Percentiles rank a stretch among this genome's conserved stretches.
Evolutionary conservation across 2,329 filamentous ascomycete species (phyloP).

Genomic region (Scytalidium sp.): DNA sequence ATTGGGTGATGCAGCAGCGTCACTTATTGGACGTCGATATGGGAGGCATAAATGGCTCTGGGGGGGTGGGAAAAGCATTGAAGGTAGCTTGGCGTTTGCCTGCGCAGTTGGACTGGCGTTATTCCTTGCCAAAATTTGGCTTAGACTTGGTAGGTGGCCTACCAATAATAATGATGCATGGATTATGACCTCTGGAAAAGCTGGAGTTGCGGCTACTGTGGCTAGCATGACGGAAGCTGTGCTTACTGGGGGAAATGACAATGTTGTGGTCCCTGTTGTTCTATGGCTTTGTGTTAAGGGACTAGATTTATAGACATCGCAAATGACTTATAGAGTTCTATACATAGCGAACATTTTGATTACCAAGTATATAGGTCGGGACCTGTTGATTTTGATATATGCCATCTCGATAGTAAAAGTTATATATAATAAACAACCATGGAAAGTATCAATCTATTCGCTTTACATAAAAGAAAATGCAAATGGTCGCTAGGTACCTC

Average conservation of each 20-base stretch:
- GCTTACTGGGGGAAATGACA: conserved; percentile 95
- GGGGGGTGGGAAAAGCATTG: conserved; percentile 93
- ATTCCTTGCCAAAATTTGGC: conserved; percentile 67
- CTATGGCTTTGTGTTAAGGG: conserved; percentile 91
- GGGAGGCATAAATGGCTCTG: conserved; percentile 91
- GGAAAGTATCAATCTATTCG: no score
- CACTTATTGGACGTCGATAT: conserved; percentile 81
- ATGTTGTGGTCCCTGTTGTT: conserved; percentile 91
- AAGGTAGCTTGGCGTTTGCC: conserved; percentile 82
- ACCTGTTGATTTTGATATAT: no score
- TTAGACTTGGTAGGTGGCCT: conserved; percentile 74
- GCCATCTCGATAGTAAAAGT: no score
- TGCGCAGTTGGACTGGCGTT: conserved; percentile 75
- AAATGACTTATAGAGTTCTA: not conserved
- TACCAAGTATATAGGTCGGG: no score
- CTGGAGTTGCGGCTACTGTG: conserved; percentile 68
- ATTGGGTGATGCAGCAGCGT: conserved; percentile 90
- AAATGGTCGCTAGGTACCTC: no score
- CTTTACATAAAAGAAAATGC: no score
- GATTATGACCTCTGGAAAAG: conserved; percentile 67
- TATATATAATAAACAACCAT: no score
- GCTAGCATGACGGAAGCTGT: conserved; percentile 94
- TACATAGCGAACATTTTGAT: no score
- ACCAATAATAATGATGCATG: conserved; percentile 74
- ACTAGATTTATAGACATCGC: conserved; percentile 26